phyloP scores from a whole-genome alignment of 1,139 yeast species.

The Diutina ranongensis region DNA sequence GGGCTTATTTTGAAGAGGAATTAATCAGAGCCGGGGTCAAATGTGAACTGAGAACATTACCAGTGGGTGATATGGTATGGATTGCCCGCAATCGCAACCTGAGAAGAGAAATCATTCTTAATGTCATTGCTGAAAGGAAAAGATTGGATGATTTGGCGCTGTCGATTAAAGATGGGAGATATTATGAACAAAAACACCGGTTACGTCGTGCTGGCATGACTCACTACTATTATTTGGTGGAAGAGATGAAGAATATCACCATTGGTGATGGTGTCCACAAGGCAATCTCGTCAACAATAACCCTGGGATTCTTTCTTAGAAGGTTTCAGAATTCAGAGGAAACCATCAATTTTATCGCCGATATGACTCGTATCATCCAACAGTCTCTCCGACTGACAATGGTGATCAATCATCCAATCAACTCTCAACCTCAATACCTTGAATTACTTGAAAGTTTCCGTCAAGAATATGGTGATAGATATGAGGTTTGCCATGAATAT shows the following conservation, averaged over 20 bases:
- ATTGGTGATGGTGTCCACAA: slow-evolving; percentile 33
- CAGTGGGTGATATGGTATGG: slow-evolving; percentile 90
- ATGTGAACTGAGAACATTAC: slow-evolving; percentile 44
- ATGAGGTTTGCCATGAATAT: slow-evolving; percentile 53
- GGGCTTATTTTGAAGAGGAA: slow-evolving; percentile 51
- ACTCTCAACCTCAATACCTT: slow-evolving; percentile 41
- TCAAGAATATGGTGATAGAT: slow-evolving; percentile 25
- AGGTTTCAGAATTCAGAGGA: slow-evolving; percentile 66
- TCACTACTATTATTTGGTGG: slow-evolving; percentile 70
- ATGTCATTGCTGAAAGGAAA: slow-evolving; percentile 80
- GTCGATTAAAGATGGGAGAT: slow-evolving; percentile 83
- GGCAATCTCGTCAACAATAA: slow-evolving; percentile 66
- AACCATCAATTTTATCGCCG: slow-evolving; percentile 53
- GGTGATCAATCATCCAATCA: slow-evolving; percentile 42
- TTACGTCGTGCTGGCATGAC: slow-evolving; percentile 56
- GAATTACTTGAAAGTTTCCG: slow-evolving; percentile 30
- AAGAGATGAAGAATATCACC: slow-evolving; percentile 35
- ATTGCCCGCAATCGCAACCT: slow-evolving; percentile 56
- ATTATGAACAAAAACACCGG: slow-evolving; percentile 73
- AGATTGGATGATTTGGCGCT: slow-evolving; percentile 73
- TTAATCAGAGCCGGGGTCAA: slow-evolving; percentile 38
- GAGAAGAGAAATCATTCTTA: slow-evolving; percentile 55
- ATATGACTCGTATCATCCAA: slow-evolving; percentile 41
- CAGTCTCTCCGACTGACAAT: slow-evolving; percentile 17
- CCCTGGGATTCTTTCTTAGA: slow-evolving; percentile 60